Conservation (phyloP, 176 grass and related monocot species). For the Alloteropsis semialata region DNA sequence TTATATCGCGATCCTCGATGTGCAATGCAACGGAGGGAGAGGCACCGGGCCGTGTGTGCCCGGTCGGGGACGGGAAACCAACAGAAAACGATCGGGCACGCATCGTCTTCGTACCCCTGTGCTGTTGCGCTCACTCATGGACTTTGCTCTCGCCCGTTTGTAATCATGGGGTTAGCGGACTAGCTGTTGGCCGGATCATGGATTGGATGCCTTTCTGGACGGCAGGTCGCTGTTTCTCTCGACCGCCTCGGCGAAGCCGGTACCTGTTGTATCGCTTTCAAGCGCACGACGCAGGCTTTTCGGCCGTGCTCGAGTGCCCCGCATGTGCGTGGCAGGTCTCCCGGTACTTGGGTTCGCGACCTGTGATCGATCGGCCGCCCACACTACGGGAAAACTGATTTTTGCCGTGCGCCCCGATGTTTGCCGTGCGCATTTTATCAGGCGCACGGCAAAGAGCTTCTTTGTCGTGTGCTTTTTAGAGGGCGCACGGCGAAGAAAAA, state of each 20-base stretch:
- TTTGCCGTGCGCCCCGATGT: too few relatives aligned
- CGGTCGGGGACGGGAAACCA: not conserved
- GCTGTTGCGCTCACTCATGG: not conserved
- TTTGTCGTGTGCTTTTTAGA: too few relatives aligned
- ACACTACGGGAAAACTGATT: too few relatives aligned
- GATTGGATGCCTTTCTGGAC: not conserved
- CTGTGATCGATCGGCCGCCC: not conserved
- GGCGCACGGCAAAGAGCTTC: too few relatives aligned
- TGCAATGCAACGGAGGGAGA: not conserved
- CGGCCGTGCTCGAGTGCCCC: not conserved
- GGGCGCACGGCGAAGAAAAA: too few relatives aligned
- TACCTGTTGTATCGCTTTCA: too few relatives aligned
- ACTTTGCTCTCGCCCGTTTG: not conserved
- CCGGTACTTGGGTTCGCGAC: constrained; percentile 4
- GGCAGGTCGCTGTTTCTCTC: not conserved
- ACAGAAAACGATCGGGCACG: not conserved
- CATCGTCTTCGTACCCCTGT: not conserved
- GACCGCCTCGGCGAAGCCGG: not conserved
- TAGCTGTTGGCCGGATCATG: not conserved
- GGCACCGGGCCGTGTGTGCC: too few relatives aligned
- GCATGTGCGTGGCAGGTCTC: constrained; percentile 25
- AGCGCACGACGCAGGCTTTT: constrained; percentile 11
- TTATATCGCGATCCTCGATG: not conserved
- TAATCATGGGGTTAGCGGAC: not conserved
- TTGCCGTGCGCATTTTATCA: too few relatives aligned